phyloP scores from a whole-genome alignment of 176 grass and related monocot genomes.

The Elymus sibiricus region DNA sequence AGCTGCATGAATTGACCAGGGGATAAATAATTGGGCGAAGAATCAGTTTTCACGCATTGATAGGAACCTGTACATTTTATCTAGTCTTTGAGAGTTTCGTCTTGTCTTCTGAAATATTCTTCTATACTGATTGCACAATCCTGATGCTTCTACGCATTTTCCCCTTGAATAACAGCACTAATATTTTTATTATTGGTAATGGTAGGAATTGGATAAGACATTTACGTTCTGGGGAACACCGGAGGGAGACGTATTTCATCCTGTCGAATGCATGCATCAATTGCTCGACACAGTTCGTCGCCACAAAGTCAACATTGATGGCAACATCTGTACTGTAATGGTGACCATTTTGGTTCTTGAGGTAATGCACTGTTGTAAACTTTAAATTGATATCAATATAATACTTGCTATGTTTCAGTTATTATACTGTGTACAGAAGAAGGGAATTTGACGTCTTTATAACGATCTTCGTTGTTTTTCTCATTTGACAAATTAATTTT shows the following conservation, averaged over 20 bases:
- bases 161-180: constrained; percentile 4
- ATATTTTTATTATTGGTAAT: constrained; percentile 32
- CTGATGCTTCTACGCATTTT: neutral
- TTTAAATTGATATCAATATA: neutral
- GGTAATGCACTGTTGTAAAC: constrained; percentile 48
- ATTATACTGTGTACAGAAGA: neutral
- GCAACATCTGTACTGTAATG: constrained; percentile 92
- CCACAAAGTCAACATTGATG: constrained; percentile 93
- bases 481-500: neutral
- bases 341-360: constrained; percentile 96
- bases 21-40: no score
- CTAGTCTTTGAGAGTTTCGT: neutral
- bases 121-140: neutral
- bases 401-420: neutral
- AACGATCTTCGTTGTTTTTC: neutral
- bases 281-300: constrained; percentile 83
- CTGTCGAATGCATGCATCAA: constrained; percentile 90
- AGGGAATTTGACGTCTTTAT: neutral
- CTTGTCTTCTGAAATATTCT: constrained; percentile 2
- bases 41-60: no score
- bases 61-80: neutral
- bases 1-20: no score
- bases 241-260: constrained; percentile 79
- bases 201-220: constrained; percentile 71
- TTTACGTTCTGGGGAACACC: constrained; percentile 89